phyloP scores from a whole-genome alignment of 768 basidiomycete genomes.

The Tricholoma saponaceum region DNA sequence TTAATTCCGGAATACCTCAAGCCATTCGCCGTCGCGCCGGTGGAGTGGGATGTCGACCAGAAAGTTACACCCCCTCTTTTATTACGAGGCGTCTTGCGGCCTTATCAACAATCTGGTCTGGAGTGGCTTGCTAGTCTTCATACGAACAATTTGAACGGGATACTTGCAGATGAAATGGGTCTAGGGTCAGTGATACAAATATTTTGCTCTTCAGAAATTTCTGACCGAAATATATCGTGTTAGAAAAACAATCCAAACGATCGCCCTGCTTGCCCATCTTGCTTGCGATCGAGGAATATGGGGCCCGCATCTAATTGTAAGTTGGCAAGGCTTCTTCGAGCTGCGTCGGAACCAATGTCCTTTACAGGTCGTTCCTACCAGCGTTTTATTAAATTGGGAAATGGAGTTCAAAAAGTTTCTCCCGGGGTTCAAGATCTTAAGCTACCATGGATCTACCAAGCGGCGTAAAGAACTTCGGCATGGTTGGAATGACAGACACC shows the following conservation, averaged over 20 bases:
- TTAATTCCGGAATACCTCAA: conserved; percentile 53
- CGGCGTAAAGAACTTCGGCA: conserved; percentile 86
- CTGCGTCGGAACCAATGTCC: conserved; percentile 15
- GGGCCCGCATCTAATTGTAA: conserved; percentile 86
- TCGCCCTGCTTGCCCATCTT: conserved; percentile 88
- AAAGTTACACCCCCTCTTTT: conserved; percentile 66
- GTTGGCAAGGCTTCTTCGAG: conserved; percentile 15
- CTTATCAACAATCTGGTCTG: conserved; percentile 89
- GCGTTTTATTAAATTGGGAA: conserved; percentile 93
- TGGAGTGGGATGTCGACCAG: conserved; percentile 59
- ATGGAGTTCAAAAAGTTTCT: conserved; percentile 97
- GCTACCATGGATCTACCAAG: conserved; percentile 88
- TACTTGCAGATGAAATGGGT: conserved; percentile 93
- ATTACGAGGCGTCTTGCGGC: conserved; percentile 82
- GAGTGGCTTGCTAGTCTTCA: conserved; percentile 94
- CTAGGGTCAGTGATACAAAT: conserved; percentile 59
- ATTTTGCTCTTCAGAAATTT: not conserved
- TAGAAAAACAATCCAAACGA: conserved; percentile 96
- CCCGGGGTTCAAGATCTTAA: conserved; percentile 80
- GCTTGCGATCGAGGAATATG: conserved; percentile 88
- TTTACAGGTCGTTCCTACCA: conserved; percentile 77
- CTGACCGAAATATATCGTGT: conserved; percentile 3
- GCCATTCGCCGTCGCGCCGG: conserved; percentile 66
- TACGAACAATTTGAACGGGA: conserved; percentile 74
- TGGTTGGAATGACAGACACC: conserved; percentile 86